Evolutionary conservation across 305 asterid species (phyloP).

Genomic region (Solanum hybrid): DNA sequence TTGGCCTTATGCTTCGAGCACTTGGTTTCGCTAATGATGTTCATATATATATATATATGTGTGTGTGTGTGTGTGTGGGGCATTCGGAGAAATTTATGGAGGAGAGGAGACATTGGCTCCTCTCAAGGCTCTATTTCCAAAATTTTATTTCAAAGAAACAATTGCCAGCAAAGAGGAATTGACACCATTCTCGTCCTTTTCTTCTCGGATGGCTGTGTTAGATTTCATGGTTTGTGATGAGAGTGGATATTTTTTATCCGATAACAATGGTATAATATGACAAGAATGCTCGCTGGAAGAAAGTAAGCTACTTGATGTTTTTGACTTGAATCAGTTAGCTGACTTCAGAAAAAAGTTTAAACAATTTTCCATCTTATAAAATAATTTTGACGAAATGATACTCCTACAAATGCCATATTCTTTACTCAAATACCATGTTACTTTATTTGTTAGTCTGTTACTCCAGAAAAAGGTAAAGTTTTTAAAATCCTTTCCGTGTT

Average conservation of each 20-base stretch:
- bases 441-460: not conserved
- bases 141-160: no score
- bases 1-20: not conserved
- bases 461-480: not conserved
- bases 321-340: not conserved
- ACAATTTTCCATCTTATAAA: not conserved
- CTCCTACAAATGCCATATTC: not conserved
- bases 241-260: not conserved
- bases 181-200: no score
- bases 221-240: not conserved
- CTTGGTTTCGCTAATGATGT: not conserved
- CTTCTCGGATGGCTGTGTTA: not conserved
- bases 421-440: not conserved
- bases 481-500: not conserved
- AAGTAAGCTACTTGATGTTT: slow-evolving; percentile 19
- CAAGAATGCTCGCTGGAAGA: slow-evolving; percentile 51
- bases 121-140: no score
- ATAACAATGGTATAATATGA: not conserved
- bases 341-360: not conserved
- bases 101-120: no score
- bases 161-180: no score
- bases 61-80: no score
- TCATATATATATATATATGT: no score
- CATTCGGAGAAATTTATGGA: no score
- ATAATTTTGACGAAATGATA: no score